Evolutionary conservation across 495 filamentous ascomycete genomes (phyloP), one percentile per base, ranked within the genome.

Genomic region (Penicillium odoratum): DNA sequence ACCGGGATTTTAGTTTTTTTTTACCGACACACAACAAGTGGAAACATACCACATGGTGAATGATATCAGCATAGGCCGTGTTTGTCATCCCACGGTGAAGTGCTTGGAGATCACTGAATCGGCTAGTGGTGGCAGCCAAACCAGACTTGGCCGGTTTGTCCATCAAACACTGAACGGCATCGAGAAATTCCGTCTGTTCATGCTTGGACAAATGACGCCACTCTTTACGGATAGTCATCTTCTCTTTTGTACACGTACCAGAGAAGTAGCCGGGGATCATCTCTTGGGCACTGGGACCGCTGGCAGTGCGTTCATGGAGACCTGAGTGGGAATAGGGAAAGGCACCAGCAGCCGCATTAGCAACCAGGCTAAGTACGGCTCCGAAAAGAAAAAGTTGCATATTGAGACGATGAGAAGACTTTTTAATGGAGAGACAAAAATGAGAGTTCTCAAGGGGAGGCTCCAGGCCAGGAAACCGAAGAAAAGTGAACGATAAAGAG

Each of bases 181-280:
- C 51, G n/a, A 73, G 51, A 47, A 69, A 73, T 1, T 63, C 43
- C 2, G 28, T 45, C 45, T 71, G 66, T 53, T 71, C 42, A 9
- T 25, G 21, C 31, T 25, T 51, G 43, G 63, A 63, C 33, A 78
- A 58, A 5, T 59, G 59, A 53, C 75, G 63, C 72, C 70, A 76
- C 64, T 76, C 71, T 49, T 57, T 66, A 43, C 69, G 63, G 40
- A 64, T 56, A 21, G 63, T 57, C 56, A 60, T 52, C 34, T 58
- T 61, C 38, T 61, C 51, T 18, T 54, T 34, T 4, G 50, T 55
- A 31, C 54, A 65, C 1, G 4, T 53, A 16, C 40, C 34, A 45
- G 31, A 54, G 62, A 54, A 59, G 43, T 15, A 59, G 5, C 43
- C 43, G 9, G 57, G 42, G 11, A 59, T 54, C 11, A 10, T 33